Conservation (phyloP, 2,329 filamentous ascomycete genomes). For the Colletotrichum sojae region DNA sequence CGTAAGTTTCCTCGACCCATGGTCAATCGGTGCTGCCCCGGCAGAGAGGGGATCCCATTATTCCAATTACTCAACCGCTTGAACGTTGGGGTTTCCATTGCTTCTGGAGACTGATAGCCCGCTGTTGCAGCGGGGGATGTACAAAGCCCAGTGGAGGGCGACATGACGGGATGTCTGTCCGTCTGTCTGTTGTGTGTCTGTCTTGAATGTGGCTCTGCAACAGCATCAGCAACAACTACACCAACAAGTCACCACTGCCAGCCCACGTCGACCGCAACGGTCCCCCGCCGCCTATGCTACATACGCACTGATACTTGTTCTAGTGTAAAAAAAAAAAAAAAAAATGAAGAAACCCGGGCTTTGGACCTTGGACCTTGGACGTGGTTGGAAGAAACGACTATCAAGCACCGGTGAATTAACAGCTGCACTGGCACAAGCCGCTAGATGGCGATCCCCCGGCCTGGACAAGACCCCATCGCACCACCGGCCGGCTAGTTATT, state of each 20-base stretch:
- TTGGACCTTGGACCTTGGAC: not conserved
- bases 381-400: too few relatives aligned
- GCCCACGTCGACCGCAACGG: slow-evolving; percentile 18
- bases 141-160: too few relatives aligned
- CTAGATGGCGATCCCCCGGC: slow-evolving; percentile 31
- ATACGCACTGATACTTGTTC: not conserved
- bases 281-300: slow-evolving; percentile 5
- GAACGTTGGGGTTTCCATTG: too few relatives aligned
- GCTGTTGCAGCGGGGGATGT: not conserved
- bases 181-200: too few relatives aligned
- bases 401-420: not conserved
- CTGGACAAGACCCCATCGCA: slow-evolving; percentile 8
- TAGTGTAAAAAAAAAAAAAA: not conserved
- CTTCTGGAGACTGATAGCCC: not conserved
- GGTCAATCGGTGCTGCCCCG: not conserved
- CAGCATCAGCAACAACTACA: not conserved
- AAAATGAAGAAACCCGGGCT: too few relatives aligned
- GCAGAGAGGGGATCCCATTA: slow-evolving; percentile 8
- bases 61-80: slow-evolving; percentile 11
- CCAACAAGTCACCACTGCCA: slow-evolving; percentile 4
- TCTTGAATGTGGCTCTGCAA: slow-evolving; percentile 5
- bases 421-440: slow-evolving; percentile 23
- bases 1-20: slow-evolving; percentile 31
- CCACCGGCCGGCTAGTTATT: not conserved
- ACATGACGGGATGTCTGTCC: too few relatives aligned